Percentiles rank a stretch among this genome's conserved stretches.
phyloP scores from a whole-genome alignment of 1,284 basidiomycete genomes.

The Apiotrichum brassicae region DNA sequence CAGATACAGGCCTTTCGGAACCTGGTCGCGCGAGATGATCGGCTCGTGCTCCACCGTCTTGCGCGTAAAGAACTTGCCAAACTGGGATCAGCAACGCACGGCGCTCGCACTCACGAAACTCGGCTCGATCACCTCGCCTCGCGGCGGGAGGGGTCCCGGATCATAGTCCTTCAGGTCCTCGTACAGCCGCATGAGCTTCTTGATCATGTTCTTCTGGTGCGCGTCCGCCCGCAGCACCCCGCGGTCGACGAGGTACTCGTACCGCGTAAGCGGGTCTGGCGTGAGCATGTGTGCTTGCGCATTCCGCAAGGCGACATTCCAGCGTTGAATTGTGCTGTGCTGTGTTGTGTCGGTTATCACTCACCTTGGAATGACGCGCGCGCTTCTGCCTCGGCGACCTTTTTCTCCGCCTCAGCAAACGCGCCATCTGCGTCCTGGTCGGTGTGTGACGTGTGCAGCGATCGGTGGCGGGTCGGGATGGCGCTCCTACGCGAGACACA shows the following conservation, averaged over 20 bases:
- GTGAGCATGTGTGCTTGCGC: neutral
- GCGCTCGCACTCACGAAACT: constrained; percentile 24
- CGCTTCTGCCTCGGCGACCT: constrained; percentile 15
- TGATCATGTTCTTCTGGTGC: constrained; percentile 78
- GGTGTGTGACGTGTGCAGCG: constrained; percentile 2
- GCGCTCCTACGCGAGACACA: too few species aligned
- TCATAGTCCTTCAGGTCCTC: constrained; percentile 65
- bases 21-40: constrained; percentile 45
- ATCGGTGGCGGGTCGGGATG: constrained; percentile 1
- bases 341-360: too few species aligned
- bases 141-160: constrained; percentile 58
- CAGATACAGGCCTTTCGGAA: constrained; percentile 89
- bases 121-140: constrained; percentile 36
- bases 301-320: too few species aligned
- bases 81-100: constrained; percentile 40
- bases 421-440: neutral
- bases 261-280: constrained; percentile 52
- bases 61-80: constrained; percentile 60
- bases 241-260: constrained; percentile 65
- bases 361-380: constrained; percentile 14
- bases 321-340: too few species aligned
- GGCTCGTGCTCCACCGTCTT: constrained; percentile 42
- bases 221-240: constrained; percentile 69
- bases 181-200: constrained; percentile 73
- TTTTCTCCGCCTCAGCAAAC: constrained; percentile 2